Evolutionary conservation across 768 basidiomycete species (phyloP).

Genomic region (Sporobolomyces roseus): DNA sequence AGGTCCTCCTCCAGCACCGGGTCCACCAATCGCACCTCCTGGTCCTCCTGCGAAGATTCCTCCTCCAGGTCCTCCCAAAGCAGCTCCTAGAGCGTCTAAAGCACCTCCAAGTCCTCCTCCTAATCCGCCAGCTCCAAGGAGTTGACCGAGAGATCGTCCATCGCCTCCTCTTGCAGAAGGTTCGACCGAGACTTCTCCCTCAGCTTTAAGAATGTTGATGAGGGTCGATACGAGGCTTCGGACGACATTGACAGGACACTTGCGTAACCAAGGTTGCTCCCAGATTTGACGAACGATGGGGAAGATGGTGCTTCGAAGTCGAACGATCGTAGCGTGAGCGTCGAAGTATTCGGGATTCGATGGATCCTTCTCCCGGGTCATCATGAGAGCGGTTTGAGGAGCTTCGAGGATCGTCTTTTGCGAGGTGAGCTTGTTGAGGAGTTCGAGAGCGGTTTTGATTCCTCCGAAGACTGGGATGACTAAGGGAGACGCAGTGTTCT

Average conservation of each 20-base stretch:
- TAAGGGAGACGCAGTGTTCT: slow-evolving; percentile 57
- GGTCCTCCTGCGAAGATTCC: slow-evolving; percentile 29
- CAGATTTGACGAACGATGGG: slow-evolving; percentile 69
- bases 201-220: slow-evolving; percentile 73
- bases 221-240: slow-evolving; percentile 71
- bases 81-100: slow-evolving; percentile 22
- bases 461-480: slow-evolving; percentile 73
- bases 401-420: slow-evolving; percentile 80
- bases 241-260: slow-evolving; percentile 67
- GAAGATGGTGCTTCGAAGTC: slow-evolving; percentile 65
- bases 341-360: slow-evolving; percentile 65
- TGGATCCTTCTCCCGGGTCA: slow-evolving; percentile 67
- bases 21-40: background rate
- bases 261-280: slow-evolving; percentile 74
- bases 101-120: slow-evolving; percentile 24
- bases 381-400: slow-evolving; percentile 68
- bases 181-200: slow-evolving; percentile 65
- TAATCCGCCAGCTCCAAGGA: slow-evolving; percentile 14
- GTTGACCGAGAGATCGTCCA: background rate
- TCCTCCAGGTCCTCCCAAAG: slow-evolving; percentile 13
- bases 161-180: slow-evolving; percentile 46
- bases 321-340: slow-evolving; percentile 79
- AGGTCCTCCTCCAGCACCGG: background rate
- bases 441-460: slow-evolving; percentile 67
- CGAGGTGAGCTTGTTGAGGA: slow-evolving; percentile 70